Evolutionary conservation across 805 yeast genomes (phyloP).

Genomic region (Metschnikowia gelsemii): DNA sequence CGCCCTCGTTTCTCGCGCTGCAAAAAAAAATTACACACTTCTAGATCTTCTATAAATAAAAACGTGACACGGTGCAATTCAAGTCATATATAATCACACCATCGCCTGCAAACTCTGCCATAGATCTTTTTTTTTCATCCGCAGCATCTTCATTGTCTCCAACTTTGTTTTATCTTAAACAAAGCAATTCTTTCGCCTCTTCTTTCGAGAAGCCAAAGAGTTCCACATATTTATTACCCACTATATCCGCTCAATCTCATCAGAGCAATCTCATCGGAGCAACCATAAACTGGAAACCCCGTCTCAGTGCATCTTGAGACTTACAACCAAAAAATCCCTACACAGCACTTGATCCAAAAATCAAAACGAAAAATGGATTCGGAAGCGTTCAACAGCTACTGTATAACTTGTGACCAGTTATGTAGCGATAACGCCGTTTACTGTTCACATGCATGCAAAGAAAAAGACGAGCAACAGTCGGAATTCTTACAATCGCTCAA

Average conservation of each 20-base stretch:
- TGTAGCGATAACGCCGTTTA: slow-evolving; percentile 22
- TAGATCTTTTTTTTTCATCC: neutral
- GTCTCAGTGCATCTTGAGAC: too few species aligned
- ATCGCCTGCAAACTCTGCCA: neutral
- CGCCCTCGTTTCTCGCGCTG: slow-evolving; percentile 9
- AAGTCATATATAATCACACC: slow-evolving; percentile 9
- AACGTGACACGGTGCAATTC: slow-evolving; percentile 17
- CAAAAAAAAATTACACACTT: slow-evolving; percentile 11
- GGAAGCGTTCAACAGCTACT: slow-evolving; percentile 25
- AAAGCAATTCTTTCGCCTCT: neutral
- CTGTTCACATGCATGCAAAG: slow-evolving; percentile 34
- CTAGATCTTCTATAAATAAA: slow-evolving; percentile 20
- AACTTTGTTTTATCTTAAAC: neutral
- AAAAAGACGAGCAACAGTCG: slow-evolving; percentile 30
- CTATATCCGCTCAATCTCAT: too few species aligned
- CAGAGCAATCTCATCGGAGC: too few species aligned
- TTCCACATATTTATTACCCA: too few species aligned
- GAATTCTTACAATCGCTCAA: slow-evolving; percentile 17
- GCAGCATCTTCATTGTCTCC: neutral
- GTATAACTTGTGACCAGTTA: slow-evolving; percentile 23
- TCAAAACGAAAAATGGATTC: slow-evolving; percentile 17
- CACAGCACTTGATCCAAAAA: neutral
- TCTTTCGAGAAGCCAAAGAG: neutral
- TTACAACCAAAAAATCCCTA: neutral
- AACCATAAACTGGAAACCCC: too few species aligned